Evolutionary conservation across 257 asterid species (phyloP), one percentile per base, ranked within the genome.

Genomic region (Solanum appendiculatum): DNA sequence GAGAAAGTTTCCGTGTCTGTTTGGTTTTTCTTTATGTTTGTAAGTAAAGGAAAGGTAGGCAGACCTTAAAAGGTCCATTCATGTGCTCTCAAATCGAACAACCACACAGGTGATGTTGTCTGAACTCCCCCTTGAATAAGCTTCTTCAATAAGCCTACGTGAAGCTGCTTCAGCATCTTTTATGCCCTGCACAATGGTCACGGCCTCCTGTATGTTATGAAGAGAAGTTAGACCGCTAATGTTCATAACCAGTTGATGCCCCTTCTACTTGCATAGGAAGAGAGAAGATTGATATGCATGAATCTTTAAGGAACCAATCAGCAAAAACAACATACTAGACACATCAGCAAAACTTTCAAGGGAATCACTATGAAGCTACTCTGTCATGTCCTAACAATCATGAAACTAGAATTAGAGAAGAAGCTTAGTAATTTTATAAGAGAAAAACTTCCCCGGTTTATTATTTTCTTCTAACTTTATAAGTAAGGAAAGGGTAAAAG

Each of bases 31-130:
- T 73, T 2, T 44, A 42, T 77, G 84, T 78, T 54, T 75, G 21
- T 31, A 20, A 25, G 34, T 56, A 42, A 63, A 86, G 68, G 66
- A 56, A 48, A 73, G 68, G 42, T 21, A 36, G 63, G 33, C 39
- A 82, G 69, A 89, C 86, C 84, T 89, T 64, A 39, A 12, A n/a
- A 77, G 18, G 64, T 86, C 83, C 29, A 84, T 42, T 91, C 58
- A 86, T 58, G 91, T 72, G 40, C 88, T 91, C 88, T 91, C 90
- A 86, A 95, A 95, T 86, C 94, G 95, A 84, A 95, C 98, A 18
- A 95, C 96, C 37, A 95, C 88, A 73, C 96, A 93, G 85, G 97
- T 95, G 80, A 94, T 95, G 88, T 95, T 95, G 90, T 95, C 98
- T 0, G 94, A 89, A 89, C 97, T 95, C 48, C 98, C 98, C 87